Base-by-base conservation (phyloP, 805 yeast genomes). In the Kazachstania kunashirensis region DNA sequence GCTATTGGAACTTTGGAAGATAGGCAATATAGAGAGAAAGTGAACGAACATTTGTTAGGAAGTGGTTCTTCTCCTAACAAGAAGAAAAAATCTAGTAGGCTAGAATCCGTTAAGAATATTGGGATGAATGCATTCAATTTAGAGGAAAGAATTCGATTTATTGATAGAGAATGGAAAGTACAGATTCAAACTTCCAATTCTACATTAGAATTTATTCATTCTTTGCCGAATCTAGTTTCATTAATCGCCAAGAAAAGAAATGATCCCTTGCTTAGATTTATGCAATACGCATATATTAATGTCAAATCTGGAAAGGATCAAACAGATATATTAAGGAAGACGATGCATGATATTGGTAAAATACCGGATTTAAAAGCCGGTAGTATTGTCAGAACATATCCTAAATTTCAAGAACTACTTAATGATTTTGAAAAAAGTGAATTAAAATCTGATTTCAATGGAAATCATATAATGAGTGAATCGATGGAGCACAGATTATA, bases 201-300 rank as follows among this genome's bases (percentile, higher is more conserved):
- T 67, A 12, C 65, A 71, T 2, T 66, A 63, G 56, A 71, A 63
- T 31, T 49, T 50, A 6, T 64, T 54, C 32, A 83, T 4, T 76
- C 84, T 76, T 49, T 79, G 12, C 68, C 64, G 31, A 69, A 78
- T 12, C 67, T 78, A 43, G 62, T 82, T 0, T 71, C 75, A 45
- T 66, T 84, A 0, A 65, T 79, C 6, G 66, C 76, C 0, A 52
- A 59, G 12, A 61, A 73, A 10, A 49, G 75, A 21, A 73, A 73
- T 53, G 85, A 79, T 48, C 72, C 72, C 16, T 57, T 58, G 25
- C 69, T 74, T 41, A 56, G 84, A 43, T 71, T 75, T 49, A 63
- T 66, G 39, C 70, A 70, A 26, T 64, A 75, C 37, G 68, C 79
- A 1, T 75, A 73, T 44, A 55, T 80, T 7, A 77, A 78, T 4